Base-by-base conservation (phyloP, 2,329 filamentous ascomycete genomes). In the Aspergillus ustus region DNA sequence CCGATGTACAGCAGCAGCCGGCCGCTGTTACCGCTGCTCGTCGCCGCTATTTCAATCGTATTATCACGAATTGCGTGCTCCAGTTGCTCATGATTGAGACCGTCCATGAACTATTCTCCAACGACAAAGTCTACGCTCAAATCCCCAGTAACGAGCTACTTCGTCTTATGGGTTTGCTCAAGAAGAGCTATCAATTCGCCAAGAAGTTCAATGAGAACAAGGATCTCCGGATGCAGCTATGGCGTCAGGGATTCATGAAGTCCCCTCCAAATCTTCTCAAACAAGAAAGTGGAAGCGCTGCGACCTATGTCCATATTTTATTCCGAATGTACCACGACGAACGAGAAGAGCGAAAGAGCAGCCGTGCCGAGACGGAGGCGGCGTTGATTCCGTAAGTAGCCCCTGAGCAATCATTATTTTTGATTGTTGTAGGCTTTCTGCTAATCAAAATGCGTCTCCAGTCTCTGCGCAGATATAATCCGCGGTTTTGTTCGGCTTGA, bases 81-180 rank as follows among this genome's bases (percentile, higher is more conserved):
- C 96, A 99, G 77, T 86, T 99, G 2, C 87, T 99, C 66, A 99
- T 99, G 93, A 99, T 99, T 70, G 96, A 99, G 77, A 99, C 96
- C 0, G 96, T 99, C 46, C 96, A 96, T 72, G 96, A 99, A 77
- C 87, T 99, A 52, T 99, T 99, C 81, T 96, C 93, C 69, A 99
- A 98, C 77, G 93, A 98, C 73, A 87, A 91, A 1, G 96, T 99
- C 17, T 99, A 99, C 75, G 85, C 89, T 6, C 89, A 96, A 74
- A 99, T 99, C 44, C 96, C 95, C 0, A 97, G 93, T 0, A 82
- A 86, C 9, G 93, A 98, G 73, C 87, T 99, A 0, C 84, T 99
- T 20, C 89, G 93, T 2, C 84, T 99, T 15, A 99, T 99, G 96
- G 87, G 87, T 1, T 84, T 99, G 1, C 84, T 99, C 31, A 99